Base-by-base conservation (phyloP, 345 rosid species). In the Kernera saxatilis region DNA sequence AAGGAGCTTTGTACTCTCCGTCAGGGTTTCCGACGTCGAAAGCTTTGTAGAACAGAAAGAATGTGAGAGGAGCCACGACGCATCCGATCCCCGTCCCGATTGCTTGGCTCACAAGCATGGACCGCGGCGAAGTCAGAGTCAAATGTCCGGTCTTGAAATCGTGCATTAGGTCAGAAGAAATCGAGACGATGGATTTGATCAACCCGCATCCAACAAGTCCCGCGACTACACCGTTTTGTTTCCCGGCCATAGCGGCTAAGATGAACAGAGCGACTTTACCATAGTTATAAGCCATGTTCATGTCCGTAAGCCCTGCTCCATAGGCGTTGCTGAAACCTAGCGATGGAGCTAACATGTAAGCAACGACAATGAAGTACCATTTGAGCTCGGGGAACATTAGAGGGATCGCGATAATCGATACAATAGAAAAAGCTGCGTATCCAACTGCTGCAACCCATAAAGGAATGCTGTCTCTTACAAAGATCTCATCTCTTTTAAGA, bases 71-170 rank as follows among this genome's bases (percentile, higher is more conserved):
- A 5, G 87, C 82, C 41, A 84, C 80, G 1, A 84, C 43, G 32
- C 85, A 84, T 0, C 87, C 87, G 14, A 84, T 82, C 30, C 57
- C 87, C 0, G 87, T 84, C 6, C 85, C 85, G 22, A 84, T 82
- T 35, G 83, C 78, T 75, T 84, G 87, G 60, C 85, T 82, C 69
- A 84, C 78, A 76, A 84, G 82, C 87, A 84, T 84, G 0, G 87
- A 80, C 27, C 83, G 9, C 0, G 87, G 85, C 0, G 85, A 84
- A 54, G 87, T 74, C 33, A 82, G 53, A 3, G 85, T 84, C 54
- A 84, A 22, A 51, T 79, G 83, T 26, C 88, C 88, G 0, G 85
- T 84, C 81, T 82, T 84, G 69, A 84, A 82, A 73, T 84, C 88
- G 36, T 84, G 87, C 66, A 74, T 77, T 2, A 84, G 81, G 64